A percentile compares a stretch with the other conserved stretches of the same genome.
Evolutionary conservation across 2,329 filamentous ascomycete species (phyloP).

Genomic region (Dothiorella sarmentorum): DNA sequence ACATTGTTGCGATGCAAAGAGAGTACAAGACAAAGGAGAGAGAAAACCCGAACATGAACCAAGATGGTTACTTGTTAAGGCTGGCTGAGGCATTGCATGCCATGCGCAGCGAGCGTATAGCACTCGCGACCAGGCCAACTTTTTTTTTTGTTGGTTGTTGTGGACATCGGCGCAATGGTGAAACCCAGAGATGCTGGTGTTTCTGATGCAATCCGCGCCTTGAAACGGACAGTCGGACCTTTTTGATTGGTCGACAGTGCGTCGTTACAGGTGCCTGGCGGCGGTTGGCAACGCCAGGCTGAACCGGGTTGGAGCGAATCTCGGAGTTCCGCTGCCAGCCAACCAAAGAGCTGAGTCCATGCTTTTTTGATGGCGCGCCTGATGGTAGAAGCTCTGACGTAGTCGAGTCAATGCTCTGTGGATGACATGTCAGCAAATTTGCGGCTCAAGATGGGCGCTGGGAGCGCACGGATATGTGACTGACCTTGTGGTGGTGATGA

Average conservation of each 20-base stretch:
- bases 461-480: neutral
- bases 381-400: constrained; percentile 4
- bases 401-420: constrained; percentile 9
- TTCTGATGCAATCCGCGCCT: neutral
- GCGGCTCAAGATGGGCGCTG: neutral
- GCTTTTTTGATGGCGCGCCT: constrained; percentile 5
- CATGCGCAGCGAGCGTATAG: neutral
- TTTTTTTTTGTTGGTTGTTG: neutral
- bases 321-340: neutral
- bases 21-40: neutral
- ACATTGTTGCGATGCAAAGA: too few relatives aligned
- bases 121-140: neutral
- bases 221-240: constrained; percentile 1
- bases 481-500: constrained; percentile 6
- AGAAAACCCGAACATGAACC: neutral
- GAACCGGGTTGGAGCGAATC: neutral
- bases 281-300: neutral
- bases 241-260: neutral
- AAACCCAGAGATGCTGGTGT: neutral
- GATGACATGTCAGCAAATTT: constrained; percentile 1
- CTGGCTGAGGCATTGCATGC: neutral
- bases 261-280: too few relatives aligned
- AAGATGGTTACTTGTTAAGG: neutral
- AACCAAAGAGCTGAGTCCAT: neutral
- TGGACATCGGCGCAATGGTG: neutral